phyloP scores from a whole-genome alignment of 2,329 filamentous ascomycete species.

The Herpotrichia juniperi region DNA sequence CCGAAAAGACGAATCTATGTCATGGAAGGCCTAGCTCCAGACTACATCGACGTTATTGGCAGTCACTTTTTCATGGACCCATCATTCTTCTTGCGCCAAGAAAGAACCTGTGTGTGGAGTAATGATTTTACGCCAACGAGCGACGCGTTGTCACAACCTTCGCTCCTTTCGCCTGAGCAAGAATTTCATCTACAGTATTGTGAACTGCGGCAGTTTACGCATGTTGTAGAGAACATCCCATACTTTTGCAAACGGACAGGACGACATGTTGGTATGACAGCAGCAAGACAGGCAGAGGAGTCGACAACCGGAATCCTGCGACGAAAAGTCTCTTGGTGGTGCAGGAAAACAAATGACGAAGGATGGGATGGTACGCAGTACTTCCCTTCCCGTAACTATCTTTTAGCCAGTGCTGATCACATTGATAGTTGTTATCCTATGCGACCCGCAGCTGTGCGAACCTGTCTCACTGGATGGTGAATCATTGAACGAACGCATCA shows the following conservation, averaged over 20 bases:
- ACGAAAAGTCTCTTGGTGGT: constrained; percentile 41
- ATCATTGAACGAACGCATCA: constrained; percentile 9
- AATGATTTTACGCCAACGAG: constrained; percentile 42
- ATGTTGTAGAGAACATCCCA: constrained; percentile 26
- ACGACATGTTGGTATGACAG: constrained; percentile 42
- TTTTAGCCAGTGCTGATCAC: constrained; percentile 1
- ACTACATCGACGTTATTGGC: constrained; percentile 34
- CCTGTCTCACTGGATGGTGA: constrained; percentile 12
- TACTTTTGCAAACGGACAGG: constrained; percentile 36
- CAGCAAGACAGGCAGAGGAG: constrained; percentile 26
- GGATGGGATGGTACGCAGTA: constrained; percentile 40
- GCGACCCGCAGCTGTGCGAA: constrained; percentile 34
- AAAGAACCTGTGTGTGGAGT: constrained; percentile 43
- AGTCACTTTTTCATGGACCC: constrained; percentile 43
- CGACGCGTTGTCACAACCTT: constrained; percentile 39
- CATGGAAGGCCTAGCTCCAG: constrained; percentile 40
- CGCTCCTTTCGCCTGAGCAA: constrained; percentile 29
- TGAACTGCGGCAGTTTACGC: constrained; percentile 39
- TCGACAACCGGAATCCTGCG: constrained; percentile 37
- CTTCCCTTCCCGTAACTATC: background rate
- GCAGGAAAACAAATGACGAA: constrained; percentile 17
- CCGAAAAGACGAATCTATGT: constrained; percentile 34
- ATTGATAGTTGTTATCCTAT: constrained; percentile 35
- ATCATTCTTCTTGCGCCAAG: constrained; percentile 38
- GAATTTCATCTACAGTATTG: constrained; percentile 42